Percentiles rank a stretch among this genome's conserved stretches.
Conservation (phyloP, 106 monocot genomes). For the Dioscorea dumetorum region DNA sequence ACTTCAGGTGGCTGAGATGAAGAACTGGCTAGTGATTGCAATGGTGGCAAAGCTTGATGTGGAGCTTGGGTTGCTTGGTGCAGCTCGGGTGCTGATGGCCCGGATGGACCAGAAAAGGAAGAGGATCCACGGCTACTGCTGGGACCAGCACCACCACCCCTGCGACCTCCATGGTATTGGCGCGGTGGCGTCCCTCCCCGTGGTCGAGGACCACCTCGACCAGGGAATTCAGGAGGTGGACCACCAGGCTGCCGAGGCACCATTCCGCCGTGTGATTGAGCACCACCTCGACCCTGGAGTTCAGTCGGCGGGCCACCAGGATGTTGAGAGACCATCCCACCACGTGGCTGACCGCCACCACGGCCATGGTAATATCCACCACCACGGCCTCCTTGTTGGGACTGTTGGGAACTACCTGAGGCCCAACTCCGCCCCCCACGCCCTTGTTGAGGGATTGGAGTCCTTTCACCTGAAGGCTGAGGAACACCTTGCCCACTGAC, state of each 20-base stretch:
- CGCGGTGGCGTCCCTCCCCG: conserved; percentile 44
- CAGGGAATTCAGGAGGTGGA: conserved; percentile 25
- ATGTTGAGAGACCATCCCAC: conserved; percentile 22
- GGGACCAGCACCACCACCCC: conserved; percentile 24
- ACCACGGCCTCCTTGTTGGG: conserved; percentile 46
- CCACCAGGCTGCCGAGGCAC: conserved; percentile 11
- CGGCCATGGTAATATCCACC: conserved; percentile 30
- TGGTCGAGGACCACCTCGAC: conserved; percentile 40
- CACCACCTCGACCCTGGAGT: conserved; percentile 42
- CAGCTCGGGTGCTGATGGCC: conserved; percentile 77
- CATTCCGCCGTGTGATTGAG: conserved; percentile 30
- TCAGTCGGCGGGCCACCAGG: conserved; percentile 10
- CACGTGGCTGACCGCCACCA: conserved; percentile 26
- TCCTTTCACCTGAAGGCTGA: conserved; percentile 29
- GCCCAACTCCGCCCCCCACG: conserved; percentile 40
- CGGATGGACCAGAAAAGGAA: conserved; percentile 35
- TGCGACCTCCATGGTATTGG: conserved; percentile 43
- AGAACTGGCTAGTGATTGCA: conserved; percentile 25
- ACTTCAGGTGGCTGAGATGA: conserved; percentile 23
- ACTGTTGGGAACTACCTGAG: conserved; percentile 22
- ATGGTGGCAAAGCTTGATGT: conserved; percentile 26
- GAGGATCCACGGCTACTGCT: conserved; percentile 25
- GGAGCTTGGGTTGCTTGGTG: conserved; percentile 69
- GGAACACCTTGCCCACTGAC: conserved; percentile 21
- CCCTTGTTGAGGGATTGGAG: conserved; percentile 23